Evolutionary conservation across 495 filamentous ascomycete species (phyloP), one percentile per base, ranked within the genome.

Genomic region (Penicillium pulvis): DNA sequence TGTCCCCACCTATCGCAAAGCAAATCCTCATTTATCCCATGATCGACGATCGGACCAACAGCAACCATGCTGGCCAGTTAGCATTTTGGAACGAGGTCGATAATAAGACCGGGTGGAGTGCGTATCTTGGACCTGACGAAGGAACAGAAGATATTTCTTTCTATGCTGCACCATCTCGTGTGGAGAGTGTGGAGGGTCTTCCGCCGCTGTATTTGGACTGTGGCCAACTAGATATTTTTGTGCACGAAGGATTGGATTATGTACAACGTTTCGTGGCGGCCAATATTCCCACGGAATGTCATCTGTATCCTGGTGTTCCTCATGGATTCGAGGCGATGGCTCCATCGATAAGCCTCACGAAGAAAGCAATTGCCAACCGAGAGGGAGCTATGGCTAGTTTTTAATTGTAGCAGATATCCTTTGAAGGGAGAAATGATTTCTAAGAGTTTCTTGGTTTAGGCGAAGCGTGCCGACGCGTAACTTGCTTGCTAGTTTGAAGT

Each of bases 21-120:
- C 80, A 83, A 57, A 68, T 82, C 6, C 68, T 83, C 30, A 71
- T 81, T 30, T 82, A 82, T 43, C 81, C 80, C 4, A 77, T 79
- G 66, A 57, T 82, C 31, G 81, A 85, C 55, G 77, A 71, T 50
- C 57, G 71, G 8, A 67, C 60, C 0, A 54, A 39, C 0, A 59
- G 54, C 17, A 55, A 62, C 30, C 58, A 61, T 26, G 55, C 57
- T 0, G 61, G 59, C 0, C 26, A 58, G 6, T 11, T 63, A 35
- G 58, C 56, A 2, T 61, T 63, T 17, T 72, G 63, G 63, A 58
- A 47, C 6, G 47, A 48, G 9, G 51, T 55, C 3, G 58, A 64
- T 23, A 82, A 70, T 41, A 52, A 67, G 20, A 69, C 63, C 0
- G 67, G 59, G 7, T 74, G 71, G 69, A 61, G 53, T 7, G 69